These are phyloP conservation scores for Endoconidiophora polonica DNA, from an alignment of 2,329 filamentous ascomycete species.

Conservation along the genomic window DNA sequence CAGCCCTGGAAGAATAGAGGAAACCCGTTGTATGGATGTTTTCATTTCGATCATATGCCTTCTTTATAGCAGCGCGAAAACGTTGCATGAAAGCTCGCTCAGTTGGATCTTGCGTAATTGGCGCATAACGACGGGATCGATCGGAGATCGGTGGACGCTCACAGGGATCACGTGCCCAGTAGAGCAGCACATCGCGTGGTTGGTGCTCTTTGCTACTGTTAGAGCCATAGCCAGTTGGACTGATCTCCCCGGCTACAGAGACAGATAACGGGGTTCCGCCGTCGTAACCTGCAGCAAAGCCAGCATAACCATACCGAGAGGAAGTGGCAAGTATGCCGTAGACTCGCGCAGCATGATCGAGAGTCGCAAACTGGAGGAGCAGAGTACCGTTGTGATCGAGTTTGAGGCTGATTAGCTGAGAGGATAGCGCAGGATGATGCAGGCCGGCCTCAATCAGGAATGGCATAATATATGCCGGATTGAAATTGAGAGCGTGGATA, in stretches of 20 bases:
- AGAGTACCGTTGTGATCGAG: constrained; percentile 1
- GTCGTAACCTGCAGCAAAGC: too few relatives aligned
- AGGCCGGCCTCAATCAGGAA: neutral
- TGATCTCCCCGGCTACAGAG: too few relatives aligned
- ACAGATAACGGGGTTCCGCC: too few relatives aligned
- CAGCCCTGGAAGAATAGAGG: too few relatives aligned
- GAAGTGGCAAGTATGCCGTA: neutral
- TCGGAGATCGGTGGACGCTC: neutral
- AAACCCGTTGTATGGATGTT: too few relatives aligned
- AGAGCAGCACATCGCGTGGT: neutral
- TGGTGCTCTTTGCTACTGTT: neutral
- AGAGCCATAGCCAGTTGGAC: too few relatives aligned
- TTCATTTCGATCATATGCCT: too few relatives aligned
- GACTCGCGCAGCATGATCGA: neutral
- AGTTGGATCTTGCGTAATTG: neutral
- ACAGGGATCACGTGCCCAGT: constrained; percentile 6
- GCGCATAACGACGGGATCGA: neutral
- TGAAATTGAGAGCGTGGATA: constrained; percentile 4
- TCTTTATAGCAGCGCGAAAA: neutral
- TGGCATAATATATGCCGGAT: constrained; percentile 5
- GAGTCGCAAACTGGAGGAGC: constrained; percentile 1
- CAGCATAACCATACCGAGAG: neutral
- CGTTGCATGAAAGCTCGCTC: neutral
- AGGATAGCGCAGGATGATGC: neutral
- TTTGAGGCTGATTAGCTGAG: constrained; percentile 4